Evolutionary conservation across 2,329 filamentous ascomycete genomes (phyloP).

Genomic region (Aspergillus phoenicis): DNA sequence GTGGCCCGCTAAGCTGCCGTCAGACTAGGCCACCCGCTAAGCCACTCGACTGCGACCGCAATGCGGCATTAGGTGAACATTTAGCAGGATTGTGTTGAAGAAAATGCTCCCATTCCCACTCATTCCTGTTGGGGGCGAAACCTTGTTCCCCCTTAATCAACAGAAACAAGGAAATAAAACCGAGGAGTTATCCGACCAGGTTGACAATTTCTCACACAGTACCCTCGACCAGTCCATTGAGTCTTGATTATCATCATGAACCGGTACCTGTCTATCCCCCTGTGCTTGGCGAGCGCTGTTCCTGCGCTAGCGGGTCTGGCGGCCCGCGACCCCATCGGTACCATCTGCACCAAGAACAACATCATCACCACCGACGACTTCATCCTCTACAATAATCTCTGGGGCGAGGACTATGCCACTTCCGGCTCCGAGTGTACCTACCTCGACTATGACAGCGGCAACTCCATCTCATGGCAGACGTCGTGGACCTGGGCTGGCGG

Average conservation of each 20-base stretch:
- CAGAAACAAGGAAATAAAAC: neutral
- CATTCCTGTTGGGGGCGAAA: slow-evolving; percentile 2
- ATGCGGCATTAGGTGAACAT: neutral
- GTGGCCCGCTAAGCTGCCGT: neutral
- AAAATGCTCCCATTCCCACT: neutral
- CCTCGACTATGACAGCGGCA: slow-evolving; percentile 31
- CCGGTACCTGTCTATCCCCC: neutral
- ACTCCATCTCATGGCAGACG: slow-evolving; percentile 40
- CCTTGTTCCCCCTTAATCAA: neutral
- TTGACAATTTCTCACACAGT: neutral
- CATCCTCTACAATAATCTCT: slow-evolving; percentile 54
- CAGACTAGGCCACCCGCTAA: slow-evolving; percentile 2
- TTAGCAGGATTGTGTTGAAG: neutral
- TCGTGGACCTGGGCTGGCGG: slow-evolving; percentile 45
- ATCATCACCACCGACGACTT: slow-evolving; percentile 39
- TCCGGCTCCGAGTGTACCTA: slow-evolving; percentile 45
- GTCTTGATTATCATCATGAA: neutral
- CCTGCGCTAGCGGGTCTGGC: slow-evolving; percentile 1
- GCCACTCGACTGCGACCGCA: neutral
- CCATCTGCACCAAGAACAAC: slow-evolving; percentile 21
- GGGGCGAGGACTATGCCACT: slow-evolving; percentile 38
- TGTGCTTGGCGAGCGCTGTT: slow-evolving; percentile 3
- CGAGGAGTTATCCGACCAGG: neutral
- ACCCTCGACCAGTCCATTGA: no score
- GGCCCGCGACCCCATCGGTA: slow-evolving; percentile 2